A percentile compares a stretch with the other conserved stretches of the same genome.
Conservation (phyloP, 2,329 filamentous ascomycete species). For the Fusarium pilosicola region DNA sequence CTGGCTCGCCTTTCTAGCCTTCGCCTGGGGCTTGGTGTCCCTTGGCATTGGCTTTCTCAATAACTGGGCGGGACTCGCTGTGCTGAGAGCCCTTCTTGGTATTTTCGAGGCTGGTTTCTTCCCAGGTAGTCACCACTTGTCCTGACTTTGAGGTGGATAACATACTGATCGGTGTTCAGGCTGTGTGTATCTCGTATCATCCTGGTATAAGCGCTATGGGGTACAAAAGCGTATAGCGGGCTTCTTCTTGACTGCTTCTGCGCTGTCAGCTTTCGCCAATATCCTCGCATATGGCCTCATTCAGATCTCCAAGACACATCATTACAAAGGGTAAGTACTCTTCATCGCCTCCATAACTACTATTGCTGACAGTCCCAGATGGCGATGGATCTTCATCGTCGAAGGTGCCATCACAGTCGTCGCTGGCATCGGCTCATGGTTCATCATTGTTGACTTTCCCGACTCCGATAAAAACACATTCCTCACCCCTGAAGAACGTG, state of each 20-base stretch:
- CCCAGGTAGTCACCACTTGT: background rate
- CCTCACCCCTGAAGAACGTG: slow-evolving; percentile 12
- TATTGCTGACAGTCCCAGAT: background rate
- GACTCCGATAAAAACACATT: slow-evolving; percentile 25
- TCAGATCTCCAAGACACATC: slow-evolving; percentile 16
- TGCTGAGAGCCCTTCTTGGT: slow-evolving; percentile 11
- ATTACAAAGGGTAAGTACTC: slow-evolving; percentile 14
- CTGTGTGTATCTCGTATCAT: slow-evolving; percentile 24
- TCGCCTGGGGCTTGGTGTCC: slow-evolving; percentile 22
- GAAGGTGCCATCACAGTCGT: slow-evolving; percentile 26
- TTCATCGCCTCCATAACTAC: no score
- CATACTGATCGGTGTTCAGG: background rate
- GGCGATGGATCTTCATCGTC: slow-evolving; percentile 35
- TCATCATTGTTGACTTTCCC: slow-evolving; percentile 34
- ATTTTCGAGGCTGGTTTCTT: slow-evolving; percentile 33
- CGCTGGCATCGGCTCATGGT: slow-evolving; percentile 27
- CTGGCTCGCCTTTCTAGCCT: slow-evolving; percentile 24
- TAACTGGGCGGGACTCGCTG: slow-evolving; percentile 19
- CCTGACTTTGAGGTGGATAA: accelerated
- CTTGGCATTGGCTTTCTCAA: slow-evolving; percentile 25
- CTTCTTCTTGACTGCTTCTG: slow-evolving; percentile 24
- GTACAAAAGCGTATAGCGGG: slow-evolving; percentile 25
- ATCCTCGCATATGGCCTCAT: slow-evolving; percentile 29
- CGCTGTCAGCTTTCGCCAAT: slow-evolving; percentile 20
- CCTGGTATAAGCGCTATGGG: slow-evolving; percentile 29